A percentile compares a stretch with the other conserved stretches of the same genome.
Conservation (phyloP, 1,139 yeast genomes). For the Scheffersomyces cryptocercus region DNA sequence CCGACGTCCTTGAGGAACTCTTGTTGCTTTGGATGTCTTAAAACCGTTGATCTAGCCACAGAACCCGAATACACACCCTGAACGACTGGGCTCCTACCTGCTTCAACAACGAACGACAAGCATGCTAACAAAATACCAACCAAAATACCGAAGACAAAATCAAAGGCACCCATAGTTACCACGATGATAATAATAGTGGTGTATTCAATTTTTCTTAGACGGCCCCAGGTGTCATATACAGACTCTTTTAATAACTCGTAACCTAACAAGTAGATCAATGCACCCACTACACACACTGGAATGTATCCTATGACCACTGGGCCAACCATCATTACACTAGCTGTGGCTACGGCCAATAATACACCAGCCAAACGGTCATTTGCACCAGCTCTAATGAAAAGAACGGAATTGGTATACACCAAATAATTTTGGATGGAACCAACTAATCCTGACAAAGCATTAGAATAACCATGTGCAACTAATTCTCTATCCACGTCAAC, state of each 20-base stretch:
- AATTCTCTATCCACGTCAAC: slow-evolving; percentile 90
- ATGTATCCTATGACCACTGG: slow-evolving; percentile 92
- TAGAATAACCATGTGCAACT: slow-evolving; percentile 94
- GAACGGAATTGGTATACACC: slow-evolving; percentile 89
- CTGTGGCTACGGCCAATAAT: slow-evolving; percentile 80
- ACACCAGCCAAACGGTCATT: slow-evolving; percentile 87
- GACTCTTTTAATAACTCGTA: slow-evolving; percentile 89
- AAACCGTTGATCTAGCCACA: slow-evolving; percentile 88
- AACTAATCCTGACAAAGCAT: slow-evolving; percentile 74
- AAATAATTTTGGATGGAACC: slow-evolving; percentile 94
- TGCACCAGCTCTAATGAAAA: slow-evolving; percentile 93
- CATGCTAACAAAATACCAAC: slow-evolving; percentile 92
- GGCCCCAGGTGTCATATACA: slow-evolving; percentile 78
- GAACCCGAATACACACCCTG: slow-evolving; percentile 83
- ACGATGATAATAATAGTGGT: slow-evolving; percentile 82
- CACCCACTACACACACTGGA: slow-evolving; percentile 94
- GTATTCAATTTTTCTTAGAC: slow-evolving; percentile 76
- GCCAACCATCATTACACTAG: slow-evolving; percentile 78
- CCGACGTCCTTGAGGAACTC: slow-evolving; percentile 85
- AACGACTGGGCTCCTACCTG: slow-evolving; percentile 81
- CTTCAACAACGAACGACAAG: slow-evolving; percentile 86
- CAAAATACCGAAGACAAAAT: slow-evolving; percentile 88
- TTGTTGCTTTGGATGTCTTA: slow-evolving; percentile 88
- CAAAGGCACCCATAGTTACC: slow-evolving; percentile 92
- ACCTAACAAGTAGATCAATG: slow-evolving; percentile 85